Conservation (phyloP, 2,329 filamentous ascomycete genomes). For the Domatiomyces globalis region DNA sequence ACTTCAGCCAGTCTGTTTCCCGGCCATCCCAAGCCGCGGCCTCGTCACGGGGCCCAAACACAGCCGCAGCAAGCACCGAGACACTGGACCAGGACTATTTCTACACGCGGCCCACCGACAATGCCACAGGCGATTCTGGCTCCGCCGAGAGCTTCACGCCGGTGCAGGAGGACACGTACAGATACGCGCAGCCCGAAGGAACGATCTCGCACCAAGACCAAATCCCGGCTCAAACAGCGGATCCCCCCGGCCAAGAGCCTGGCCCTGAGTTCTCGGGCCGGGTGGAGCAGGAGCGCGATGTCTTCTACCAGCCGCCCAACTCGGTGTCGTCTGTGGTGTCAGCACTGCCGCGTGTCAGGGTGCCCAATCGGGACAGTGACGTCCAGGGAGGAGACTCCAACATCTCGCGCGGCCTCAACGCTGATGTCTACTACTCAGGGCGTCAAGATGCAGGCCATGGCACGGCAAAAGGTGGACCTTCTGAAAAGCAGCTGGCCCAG, state of each 20-base stretch:
- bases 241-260: constrained; percentile 24
- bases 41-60: background rate
- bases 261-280: constrained; percentile 20
- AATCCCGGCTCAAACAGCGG: constrained; percentile 39
- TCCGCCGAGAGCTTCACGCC: too few relatives aligned
- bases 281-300: constrained; percentile 42
- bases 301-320: constrained; percentile 40
- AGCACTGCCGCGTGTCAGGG: constrained; percentile 39
- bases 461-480: constrained; percentile 21
- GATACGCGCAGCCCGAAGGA: constrained; percentile 36
- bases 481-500: constrained; percentile 46
- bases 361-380: constrained; percentile 39
- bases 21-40: constrained; percentile 14
- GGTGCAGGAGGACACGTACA: constrained; percentile 29
- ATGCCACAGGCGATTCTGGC: constrained; percentile 25
- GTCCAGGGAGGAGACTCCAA: constrained; percentile 30
- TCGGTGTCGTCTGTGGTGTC: constrained; percentile 35
- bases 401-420: constrained; percentile 35
- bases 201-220: constrained; percentile 38
- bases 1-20: constrained; percentile 7
- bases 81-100: constrained; percentile 37
- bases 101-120: constrained; percentile 31
- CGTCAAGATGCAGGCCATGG: constrained; percentile 3
- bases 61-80: constrained; percentile 4
- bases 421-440: constrained; percentile 39